phyloP scores from a whole-genome alignment of 495 filamentous ascomycete genomes.

The Podospora sp. region DNA sequence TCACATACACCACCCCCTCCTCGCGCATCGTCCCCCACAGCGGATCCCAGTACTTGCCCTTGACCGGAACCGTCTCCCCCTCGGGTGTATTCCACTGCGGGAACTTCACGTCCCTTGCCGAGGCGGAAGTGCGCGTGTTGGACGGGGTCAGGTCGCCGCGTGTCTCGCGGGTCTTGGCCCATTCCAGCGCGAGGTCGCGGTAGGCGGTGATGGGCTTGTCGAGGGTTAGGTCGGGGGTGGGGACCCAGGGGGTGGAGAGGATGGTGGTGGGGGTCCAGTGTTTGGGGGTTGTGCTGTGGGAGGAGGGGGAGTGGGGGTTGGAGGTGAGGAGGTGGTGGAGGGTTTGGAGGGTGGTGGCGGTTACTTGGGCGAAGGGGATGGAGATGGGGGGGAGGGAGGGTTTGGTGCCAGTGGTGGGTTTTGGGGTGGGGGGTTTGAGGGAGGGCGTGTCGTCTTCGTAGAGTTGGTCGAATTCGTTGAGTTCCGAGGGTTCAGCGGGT shows the following conservation, averaged over 20 bases:
- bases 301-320: not conserved
- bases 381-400: not conserved
- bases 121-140: not conserved
- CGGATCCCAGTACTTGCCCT: constrained; percentile 6
- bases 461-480: not conserved
- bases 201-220: not conserved
- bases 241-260: not conserved
- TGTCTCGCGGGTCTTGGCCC: not conserved
- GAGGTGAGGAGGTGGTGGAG: not conserved
- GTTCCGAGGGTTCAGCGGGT: not conserved
- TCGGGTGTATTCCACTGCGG: not conserved
- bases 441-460: constrained; percentile 5
- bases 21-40: not conserved
- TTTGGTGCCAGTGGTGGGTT: not conserved
- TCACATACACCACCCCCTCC: not conserved
- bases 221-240: not conserved
- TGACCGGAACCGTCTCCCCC: not conserved
- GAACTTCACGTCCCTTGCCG: not conserved
- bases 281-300: not conserved
- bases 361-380: not conserved
- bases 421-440: not conserved
- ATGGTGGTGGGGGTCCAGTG: not conserved
- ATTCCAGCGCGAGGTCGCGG: not conserved
- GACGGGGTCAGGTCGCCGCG: no score
- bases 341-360: not conserved